Conservation (phyloP, 2,329 filamentous ascomycete species). For the Fusarium buharicum region DNA sequence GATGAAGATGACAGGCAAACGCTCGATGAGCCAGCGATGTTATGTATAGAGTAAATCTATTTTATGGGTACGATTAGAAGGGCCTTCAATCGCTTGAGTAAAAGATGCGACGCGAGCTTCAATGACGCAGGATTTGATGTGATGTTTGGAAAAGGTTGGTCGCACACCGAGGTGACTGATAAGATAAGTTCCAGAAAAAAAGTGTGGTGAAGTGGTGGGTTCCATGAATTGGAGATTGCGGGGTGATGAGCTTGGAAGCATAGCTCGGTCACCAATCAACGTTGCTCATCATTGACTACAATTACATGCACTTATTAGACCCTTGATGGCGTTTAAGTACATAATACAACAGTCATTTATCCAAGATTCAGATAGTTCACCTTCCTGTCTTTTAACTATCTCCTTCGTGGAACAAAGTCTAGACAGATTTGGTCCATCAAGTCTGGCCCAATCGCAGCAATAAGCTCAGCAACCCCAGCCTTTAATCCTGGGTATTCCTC, state of each 20-base stretch:
- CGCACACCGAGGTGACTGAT: constrained; percentile 49
- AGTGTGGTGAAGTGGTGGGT: constrained; percentile 34
- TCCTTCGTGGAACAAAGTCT: constrained; percentile 56
- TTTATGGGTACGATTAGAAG: neutral
- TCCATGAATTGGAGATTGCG: constrained; percentile 28
- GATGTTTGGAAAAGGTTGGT: constrained; percentile 42
- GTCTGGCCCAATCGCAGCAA: constrained; percentile 72
- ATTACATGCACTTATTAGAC: neutral
- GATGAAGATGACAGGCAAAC: constrained; percentile 1
- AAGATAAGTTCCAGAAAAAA: constrained; percentile 47
- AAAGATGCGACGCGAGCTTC: constrained; percentile 3
- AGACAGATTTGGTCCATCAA: constrained; percentile 67
- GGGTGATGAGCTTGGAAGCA: constrained; percentile 36
- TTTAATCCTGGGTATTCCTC: constrained; percentile 64
- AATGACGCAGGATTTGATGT: constrained; percentile 27
- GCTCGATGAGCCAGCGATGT: neutral
- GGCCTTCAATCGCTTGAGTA: neutral
- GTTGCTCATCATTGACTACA: neutral
- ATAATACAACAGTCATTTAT: no score
- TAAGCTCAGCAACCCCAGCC: constrained; percentile 72
- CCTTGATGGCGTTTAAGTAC: no score
- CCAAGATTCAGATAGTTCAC: no score
- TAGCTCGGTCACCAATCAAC: constrained; percentile 20
- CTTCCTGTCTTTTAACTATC: neutral
- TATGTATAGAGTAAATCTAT: neutral